phyloP scores from a whole-genome alignment of 2,329 filamentous ascomycete species.

The Colletotrichum godetiae region DNA sequence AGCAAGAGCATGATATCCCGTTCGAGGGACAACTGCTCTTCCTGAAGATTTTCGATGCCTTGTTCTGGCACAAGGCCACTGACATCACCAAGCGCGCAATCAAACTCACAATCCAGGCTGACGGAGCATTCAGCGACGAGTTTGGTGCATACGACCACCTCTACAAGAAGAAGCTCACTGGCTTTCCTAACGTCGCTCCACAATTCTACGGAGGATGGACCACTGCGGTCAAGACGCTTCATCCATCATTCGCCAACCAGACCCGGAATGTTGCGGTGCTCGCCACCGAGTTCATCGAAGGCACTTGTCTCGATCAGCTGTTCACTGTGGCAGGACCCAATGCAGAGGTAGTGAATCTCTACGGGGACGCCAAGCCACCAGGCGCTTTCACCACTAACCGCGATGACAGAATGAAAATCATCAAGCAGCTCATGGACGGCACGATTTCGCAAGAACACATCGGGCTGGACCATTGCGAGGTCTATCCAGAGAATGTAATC shows the following conservation, averaged over 20 bases:
- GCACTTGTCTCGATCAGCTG: background rate
- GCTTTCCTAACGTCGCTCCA: background rate
- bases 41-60: conserved; percentile 6
- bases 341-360: too few relatives aligned
- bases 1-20: background rate
- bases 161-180: background rate
- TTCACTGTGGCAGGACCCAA: too few relatives aligned
- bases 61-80: background rate
- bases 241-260: background rate
- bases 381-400: background rate
- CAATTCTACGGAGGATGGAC: conserved; percentile 14
- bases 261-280: conserved; percentile 2
- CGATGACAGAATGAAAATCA: background rate
- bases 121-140: background rate
- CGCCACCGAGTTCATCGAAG: background rate
- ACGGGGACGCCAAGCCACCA: too few relatives aligned
- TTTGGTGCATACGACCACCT: background rate
- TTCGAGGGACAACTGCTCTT: background rate
- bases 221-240: background rate
- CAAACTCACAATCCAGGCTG: background rate
- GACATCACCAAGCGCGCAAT: background rate
- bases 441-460: background rate
- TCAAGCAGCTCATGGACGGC: conserved; percentile 2
- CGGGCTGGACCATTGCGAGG: background rate
- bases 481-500: background rate